Evolutionary conservation across 2,329 filamentous ascomycete species (phyloP), one percentile per base, ranked within the genome.

Genomic region (Pseudomassariella vexata): DNA sequence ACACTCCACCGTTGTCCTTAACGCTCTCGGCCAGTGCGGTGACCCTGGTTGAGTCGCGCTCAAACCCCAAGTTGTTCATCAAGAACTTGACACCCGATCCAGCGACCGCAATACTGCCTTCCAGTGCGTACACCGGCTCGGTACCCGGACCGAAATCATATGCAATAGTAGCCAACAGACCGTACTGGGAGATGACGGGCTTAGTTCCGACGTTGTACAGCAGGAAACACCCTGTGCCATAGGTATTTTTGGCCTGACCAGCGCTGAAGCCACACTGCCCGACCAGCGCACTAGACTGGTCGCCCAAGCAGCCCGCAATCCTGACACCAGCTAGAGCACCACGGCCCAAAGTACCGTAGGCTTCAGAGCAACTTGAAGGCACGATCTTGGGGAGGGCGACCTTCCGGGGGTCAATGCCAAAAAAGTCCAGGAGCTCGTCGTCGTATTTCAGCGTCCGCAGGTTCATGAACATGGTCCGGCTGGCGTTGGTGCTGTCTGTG

Each of bases 401-500:
- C 56, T 89, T 90, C 34, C 65, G 69, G 29, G 49, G 56, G 49
- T 77, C 71, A 40, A 95, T 73, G 27, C 74, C 76, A 59, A 94
- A 94, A 63, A 94, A 94, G 16, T 76, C 63, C 17, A 94, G 65
- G 17, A 94, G 70, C 24, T 70, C 69, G 35, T 87, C 77, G 53
- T 90, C 85, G 59, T 94, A 95, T 48, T 88, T 59, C 37, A 87
- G 69, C 9, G 80, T 89, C 47, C 79, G 72, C 33, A 95, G 69
- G 60, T 94, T 87, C 82, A 94, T 89, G 59, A 95, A 92, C 87
- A 94, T 94, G 39, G 88, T 95, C 50, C 88, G 71, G 32, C 84
- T 90, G 14, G 88, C 88, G 55, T 95, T 95, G 39, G 85, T 87
- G 28, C 82, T 78, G 56, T 95, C 88, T 0, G 88, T 92, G 36